Evolutionary conservation across 768 basidiomycete species (phyloP).

Genomic region (Gyrodon lividus): DNA sequence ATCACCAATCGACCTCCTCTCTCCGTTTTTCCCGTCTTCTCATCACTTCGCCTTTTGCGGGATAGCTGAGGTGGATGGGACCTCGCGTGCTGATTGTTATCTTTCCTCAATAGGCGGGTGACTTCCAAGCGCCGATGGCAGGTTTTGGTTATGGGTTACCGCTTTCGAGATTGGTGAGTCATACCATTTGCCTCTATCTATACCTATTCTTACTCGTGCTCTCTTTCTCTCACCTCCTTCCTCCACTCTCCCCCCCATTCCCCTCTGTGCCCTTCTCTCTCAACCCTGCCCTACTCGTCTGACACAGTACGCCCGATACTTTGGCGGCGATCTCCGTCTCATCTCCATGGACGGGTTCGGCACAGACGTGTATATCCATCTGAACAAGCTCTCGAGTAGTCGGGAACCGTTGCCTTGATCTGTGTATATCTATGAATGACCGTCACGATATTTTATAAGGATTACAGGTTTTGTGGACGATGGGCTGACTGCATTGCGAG

Average conservation of each 20-base stretch:
- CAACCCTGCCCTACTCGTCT: background rate
- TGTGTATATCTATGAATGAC: background rate
- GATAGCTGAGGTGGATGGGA: background rate
- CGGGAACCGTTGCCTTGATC: constrained; percentile 25
- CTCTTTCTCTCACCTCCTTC: background rate
- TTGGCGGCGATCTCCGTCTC: constrained; percentile 87
- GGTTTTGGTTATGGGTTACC: constrained; percentile 95
- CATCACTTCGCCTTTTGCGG: too few species aligned
- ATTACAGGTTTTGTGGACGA: too few species aligned
- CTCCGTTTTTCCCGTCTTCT: background rate
- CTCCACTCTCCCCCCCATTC: background rate
- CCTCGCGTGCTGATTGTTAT: background rate
- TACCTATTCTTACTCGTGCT: background rate
- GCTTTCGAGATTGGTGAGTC: constrained; percentile 79
- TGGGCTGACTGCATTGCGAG: too few species aligned
- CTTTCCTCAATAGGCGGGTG: constrained; percentile 50
- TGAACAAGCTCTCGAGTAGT: constrained; percentile 70
- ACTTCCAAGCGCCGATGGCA: constrained; percentile 98
- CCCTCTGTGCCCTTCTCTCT: too few species aligned
- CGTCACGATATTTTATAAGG: too few species aligned
- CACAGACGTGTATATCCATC: constrained; percentile 90
- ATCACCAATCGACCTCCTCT: too few species aligned
- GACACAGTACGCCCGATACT: constrained; percentile 85
- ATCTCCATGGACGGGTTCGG: constrained; percentile 99
- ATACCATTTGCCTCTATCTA: background rate